Base-by-base conservation (phyloP, 1,284 basidiomycete species). In the Polyporus tsugae region DNA sequence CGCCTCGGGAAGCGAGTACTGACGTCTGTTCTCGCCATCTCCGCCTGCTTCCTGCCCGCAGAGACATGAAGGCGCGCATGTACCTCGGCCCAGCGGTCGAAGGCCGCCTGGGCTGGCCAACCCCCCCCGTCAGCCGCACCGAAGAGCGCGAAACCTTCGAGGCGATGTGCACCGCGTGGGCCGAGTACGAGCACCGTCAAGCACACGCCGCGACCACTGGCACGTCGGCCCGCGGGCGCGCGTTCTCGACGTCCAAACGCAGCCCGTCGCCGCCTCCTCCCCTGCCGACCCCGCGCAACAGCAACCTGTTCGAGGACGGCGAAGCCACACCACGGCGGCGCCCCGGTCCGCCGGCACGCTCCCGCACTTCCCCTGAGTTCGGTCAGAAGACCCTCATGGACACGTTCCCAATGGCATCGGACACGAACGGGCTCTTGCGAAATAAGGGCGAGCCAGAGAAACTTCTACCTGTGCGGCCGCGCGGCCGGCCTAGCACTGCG, bases 41-140 rank as follows among this genome's bases (percentile, higher is more conserved):
- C 15, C 59, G 60, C 36, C 22, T 41, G 22, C 33, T 61, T 42
- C 61, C 66, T 22, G 62, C 33, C 25, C 64, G 53, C 69, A 91
- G 89, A 76, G 90, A 92, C 77, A 91, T 91, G 89, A 81, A 84
- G 66, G 85, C 90, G 70, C 83, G 85, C 68, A 86, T 86, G 69
- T 80, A 80, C 11, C 76, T 90, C 11, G 81, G 81, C 36, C 75
- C 77, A 66, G 82, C 82, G 10, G 77, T 89, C 6, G 77, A 83
- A 64, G 82, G 85, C 41, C 81, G 84, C 5, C 85, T 89, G 66
- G 78, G 79, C 41, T 88, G 89, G 86, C 74, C 76, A 29, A 75
- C 80, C 13, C 76, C 81, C 25, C 75, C 81, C 11, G 75, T 79
- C 0, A 72, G 81, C 33, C 75, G 63, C 41, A 74, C 75, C 17